Evolutionary conservation across 1,284 basidiomycete species (phyloP).

Genomic region (Trametes sp.): DNA sequence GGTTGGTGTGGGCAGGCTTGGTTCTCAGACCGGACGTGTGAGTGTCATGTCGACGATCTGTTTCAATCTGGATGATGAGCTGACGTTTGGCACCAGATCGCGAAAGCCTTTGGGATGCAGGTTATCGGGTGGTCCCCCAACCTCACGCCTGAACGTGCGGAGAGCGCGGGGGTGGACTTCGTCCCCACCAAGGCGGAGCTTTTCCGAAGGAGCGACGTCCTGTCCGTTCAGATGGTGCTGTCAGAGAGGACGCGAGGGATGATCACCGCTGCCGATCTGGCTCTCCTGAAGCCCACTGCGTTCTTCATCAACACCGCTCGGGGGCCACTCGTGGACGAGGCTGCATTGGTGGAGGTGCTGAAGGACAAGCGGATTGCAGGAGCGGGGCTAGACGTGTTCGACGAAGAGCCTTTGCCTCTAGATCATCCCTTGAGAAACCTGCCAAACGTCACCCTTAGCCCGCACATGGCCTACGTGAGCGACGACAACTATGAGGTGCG

Average conservation of each 20-base stretch:
- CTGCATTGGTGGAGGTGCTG: slow-evolving; percentile 57
- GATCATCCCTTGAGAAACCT: slow-evolving; percentile 60
- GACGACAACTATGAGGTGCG: slow-evolving; percentile 58
- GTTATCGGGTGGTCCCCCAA: slow-evolving; percentile 72
- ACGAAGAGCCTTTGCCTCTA: slow-evolving; percentile 65
- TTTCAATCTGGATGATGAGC: background rate
- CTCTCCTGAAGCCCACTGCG: slow-evolving; percentile 59
- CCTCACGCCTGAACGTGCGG: slow-evolving; percentile 63
- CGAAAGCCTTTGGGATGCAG: slow-evolving; percentile 64
- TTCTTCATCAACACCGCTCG: slow-evolving; percentile 71
- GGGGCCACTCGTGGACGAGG: slow-evolving; percentile 67
- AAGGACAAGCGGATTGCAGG: slow-evolving; percentile 57
- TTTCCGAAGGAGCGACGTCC: slow-evolving; percentile 60
- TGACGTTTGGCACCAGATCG: slow-evolving; percentile 51
- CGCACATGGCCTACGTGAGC: slow-evolving; percentile 66
- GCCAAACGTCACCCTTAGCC: slow-evolving; percentile 62
- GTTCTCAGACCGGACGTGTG: slow-evolving; percentile 55
- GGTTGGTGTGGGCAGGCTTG: slow-evolving; percentile 65
- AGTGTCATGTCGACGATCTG: slow-evolving; percentile 15
- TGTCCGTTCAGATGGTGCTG: slow-evolving; percentile 67
- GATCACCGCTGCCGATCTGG: slow-evolving; percentile 55
- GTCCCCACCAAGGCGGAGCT: slow-evolving; percentile 59
- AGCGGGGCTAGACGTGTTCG: slow-evolving; percentile 68
- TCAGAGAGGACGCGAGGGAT: slow-evolving; percentile 58
- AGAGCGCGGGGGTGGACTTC: slow-evolving; percentile 57